Conservation (phyloP, 192 early-diverging fungal species). For the Coemansia sp. region DNA sequence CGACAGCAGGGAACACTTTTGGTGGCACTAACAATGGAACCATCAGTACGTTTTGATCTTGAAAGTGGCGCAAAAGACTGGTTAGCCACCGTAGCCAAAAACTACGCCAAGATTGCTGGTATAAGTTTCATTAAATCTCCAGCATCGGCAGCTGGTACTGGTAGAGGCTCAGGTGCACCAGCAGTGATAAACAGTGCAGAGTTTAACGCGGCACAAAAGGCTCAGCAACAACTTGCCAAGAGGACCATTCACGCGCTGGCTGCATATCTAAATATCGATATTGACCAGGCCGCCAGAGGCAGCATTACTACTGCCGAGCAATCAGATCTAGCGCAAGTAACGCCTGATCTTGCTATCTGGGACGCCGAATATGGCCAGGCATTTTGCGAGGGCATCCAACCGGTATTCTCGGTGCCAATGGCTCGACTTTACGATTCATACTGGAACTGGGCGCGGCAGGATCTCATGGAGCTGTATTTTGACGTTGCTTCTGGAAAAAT, state of each 20-base stretch:
- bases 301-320: neutral
- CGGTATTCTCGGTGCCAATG: slow-evolving; percentile 72
- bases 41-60: slow-evolving; percentile 68
- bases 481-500: slow-evolving; percentile 81
- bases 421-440: slow-evolving; percentile 86
- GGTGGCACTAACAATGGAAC: slow-evolving; percentile 80
- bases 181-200: slow-evolving; percentile 85
- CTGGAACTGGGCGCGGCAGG: slow-evolving; percentile 89
- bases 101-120: slow-evolving; percentile 69
- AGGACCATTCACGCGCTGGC: slow-evolving; percentile 78
- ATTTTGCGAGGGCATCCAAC: slow-evolving; percentile 82
- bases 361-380: slow-evolving; percentile 77
- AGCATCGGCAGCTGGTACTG: slow-evolving; percentile 21
- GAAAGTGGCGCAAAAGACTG: slow-evolving; percentile 77
- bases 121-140: slow-evolving; percentile 54
- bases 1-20: slow-evolving; percentile 74
- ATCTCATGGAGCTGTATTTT: slow-evolving; percentile 59
- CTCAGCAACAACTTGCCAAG: slow-evolving; percentile 66
- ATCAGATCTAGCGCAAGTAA: neutral
- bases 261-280: slow-evolving; percentile 67
- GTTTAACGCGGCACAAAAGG: slow-evolving; percentile 74
- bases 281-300: slow-evolving; percentile 62
- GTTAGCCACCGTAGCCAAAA: slow-evolving; percentile 70
- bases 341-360: slow-evolving; percentile 70
- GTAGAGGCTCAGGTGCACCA: slow-evolving; percentile 52